Evolutionary conservation across 441 rosid genomes (phyloP), one percentile per base, ranked within the genome.

Genomic region (Gossypium gossypioides): DNA sequence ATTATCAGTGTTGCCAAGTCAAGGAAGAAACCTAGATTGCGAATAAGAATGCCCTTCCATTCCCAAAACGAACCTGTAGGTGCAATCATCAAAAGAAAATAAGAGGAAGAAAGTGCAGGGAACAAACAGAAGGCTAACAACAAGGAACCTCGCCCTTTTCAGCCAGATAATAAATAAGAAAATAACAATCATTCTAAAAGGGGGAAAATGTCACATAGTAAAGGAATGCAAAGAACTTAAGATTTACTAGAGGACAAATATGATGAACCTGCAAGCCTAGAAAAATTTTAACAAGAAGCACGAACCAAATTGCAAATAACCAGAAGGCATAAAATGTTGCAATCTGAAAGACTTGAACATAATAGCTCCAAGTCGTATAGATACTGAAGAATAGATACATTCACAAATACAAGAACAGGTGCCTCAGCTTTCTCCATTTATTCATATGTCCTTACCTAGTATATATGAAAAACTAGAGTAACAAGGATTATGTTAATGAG

Each of bases 1-100:
- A 91, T 89, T 68, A 89, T 75, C 78, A 95, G 81, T 42, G 98
- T 88, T 80, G 92, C 92, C 95, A 92, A 86, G 87, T 95, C 99
- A 55, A 95, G 88, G 82, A 80, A 76, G 84, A 95, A 95, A 9
- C 99, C 98, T 69, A 92, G 76, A 84, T 95, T 89, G 73, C 96
- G 87, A 78, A 87, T 84, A 75, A 95, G 96, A 80, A 87, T 79
- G 72, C 97, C 90, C 84, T 95, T 95, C 96, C 98, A 95, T 84
- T 95, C 99, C 81, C 80, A 80, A 75, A 92, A 81, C 74, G 96
- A 87, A 79, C 98, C 99, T 95, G 86, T 76, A 78, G 62, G 70
- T 44, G 68, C 71, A 51, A 9, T 50, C 54, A 46, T 79, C 69
- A 76, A 68, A 59, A 68, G 63, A 56, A 73, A 22, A 10, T 18